Evolutionary conservation across 441 rosid species (phyloP).

Genomic region (Omphalea diandra): DNA sequence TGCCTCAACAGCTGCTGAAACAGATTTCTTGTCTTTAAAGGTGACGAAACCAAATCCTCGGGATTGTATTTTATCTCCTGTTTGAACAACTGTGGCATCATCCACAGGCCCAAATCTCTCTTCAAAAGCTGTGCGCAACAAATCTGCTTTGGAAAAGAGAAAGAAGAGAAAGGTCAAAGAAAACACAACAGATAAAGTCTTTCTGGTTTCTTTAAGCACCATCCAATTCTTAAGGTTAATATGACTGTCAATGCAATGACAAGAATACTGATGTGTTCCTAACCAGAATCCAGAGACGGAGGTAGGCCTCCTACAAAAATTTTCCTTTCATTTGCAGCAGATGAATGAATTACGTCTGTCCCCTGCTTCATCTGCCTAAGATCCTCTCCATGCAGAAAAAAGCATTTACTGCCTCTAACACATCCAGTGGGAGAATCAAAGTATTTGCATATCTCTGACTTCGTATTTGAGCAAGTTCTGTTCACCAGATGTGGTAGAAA

Average conservation of each 20-base stretch:
- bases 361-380: slow-evolving; percentile 32
- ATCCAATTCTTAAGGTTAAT: background rate
- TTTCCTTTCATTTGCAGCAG: slow-evolving; percentile 31
- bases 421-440: slow-evolving; percentile 49
- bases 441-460: slow-evolving; percentile 46
- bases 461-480: slow-evolving; percentile 32
- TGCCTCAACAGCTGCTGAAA: slow-evolving; percentile 49
- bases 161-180: background rate
- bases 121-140: slow-evolving; percentile 35
- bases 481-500: slow-evolving; percentile 18
- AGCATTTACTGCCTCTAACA: slow-evolving; percentile 48
- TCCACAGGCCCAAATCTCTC: slow-evolving; percentile 57
- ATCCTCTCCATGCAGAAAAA: slow-evolving; percentile 45
- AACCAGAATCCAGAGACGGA: slow-evolving; percentile 53
- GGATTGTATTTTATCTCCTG: slow-evolving; percentile 35
- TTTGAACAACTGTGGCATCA: slow-evolving; percentile 39
- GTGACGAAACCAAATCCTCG: slow-evolving; percentile 67
- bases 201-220: slow-evolving; percentile 1
- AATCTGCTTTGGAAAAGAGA: slow-evolving; percentile 36
- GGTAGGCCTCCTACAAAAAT: slow-evolving; percentile 65
- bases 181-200: background rate
- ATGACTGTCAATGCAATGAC: slow-evolving; percentile 7
- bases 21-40: slow-evolving; percentile 52
- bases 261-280: slow-evolving; percentile 22
- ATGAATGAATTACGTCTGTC: slow-evolving; percentile 26